Evolutionary conservation across 306 rosid species (phyloP).

Genomic region (Vigna mungo): DNA sequence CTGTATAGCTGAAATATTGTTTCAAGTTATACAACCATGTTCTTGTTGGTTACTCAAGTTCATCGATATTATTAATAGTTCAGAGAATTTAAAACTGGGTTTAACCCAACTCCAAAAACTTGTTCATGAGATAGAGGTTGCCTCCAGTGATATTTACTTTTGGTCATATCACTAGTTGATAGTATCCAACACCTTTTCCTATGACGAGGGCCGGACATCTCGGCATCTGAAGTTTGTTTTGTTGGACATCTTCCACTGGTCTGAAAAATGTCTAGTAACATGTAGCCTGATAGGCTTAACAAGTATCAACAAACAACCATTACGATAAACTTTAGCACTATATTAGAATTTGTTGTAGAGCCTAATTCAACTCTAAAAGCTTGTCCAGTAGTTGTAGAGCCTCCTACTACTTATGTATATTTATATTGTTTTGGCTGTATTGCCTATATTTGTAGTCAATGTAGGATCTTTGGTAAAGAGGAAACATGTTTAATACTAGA

Average conservation of each 20-base stretch:
- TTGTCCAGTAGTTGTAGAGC: too few relatives aligned
- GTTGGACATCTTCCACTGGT: not conserved
- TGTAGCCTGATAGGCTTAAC: not conserved
- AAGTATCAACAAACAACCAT: too few relatives aligned
- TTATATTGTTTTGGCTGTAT: not conserved
- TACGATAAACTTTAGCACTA: too few relatives aligned
- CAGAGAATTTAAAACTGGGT: not conserved
- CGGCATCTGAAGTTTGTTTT: not conserved
- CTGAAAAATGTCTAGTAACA: not conserved
- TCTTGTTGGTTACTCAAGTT: slow-evolving; percentile 3
- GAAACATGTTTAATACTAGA: not conserved
- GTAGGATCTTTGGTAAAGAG: not conserved
- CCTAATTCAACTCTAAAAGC: not conserved
- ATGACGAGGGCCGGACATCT: not conserved
- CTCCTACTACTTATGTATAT: too few relatives aligned
- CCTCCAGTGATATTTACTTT: too few relatives aligned
- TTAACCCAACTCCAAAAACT: not conserved
- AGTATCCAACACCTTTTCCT: too few relatives aligned
- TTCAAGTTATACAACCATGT: not conserved
- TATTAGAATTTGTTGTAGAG: too few relatives aligned
- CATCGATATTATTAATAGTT: not conserved
- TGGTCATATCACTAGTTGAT: too few relatives aligned
- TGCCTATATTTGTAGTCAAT: not conserved
- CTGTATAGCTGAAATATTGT: not conserved
- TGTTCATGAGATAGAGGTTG: too few relatives aligned